These are phyloP conservation scores for Teunomyces gatunensis DNA, from an alignment of 805 yeast genomes.

Conservation along the genomic window DNA sequence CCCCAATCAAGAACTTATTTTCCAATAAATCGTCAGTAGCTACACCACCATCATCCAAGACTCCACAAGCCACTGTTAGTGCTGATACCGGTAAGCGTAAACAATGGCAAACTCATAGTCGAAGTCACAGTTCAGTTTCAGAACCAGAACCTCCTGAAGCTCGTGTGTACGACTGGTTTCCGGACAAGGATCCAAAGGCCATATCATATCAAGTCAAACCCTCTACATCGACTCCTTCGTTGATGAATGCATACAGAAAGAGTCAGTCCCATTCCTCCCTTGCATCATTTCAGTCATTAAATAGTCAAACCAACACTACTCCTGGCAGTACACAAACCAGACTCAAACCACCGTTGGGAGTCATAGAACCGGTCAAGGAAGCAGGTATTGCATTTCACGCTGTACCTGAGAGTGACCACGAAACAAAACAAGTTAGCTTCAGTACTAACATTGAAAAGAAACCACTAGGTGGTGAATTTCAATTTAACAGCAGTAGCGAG, in stretches of 20 bases:
- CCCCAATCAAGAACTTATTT: slow-evolving; percentile 26
- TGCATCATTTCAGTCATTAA: slow-evolving; percentile 5
- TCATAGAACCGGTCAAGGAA: slow-evolving; percentile 1
- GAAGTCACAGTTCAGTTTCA: slow-evolving; percentile 8
- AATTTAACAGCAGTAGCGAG: background rate
- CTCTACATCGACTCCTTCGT: slow-evolving; percentile 3
- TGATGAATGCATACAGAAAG: background rate
- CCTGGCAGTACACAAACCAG: slow-evolving; percentile 1
- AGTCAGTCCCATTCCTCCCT: slow-evolving; percentile 7
- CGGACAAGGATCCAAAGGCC: background rate
- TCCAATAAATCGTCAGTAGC: slow-evolving; percentile 11
- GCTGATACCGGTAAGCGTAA: background rate
- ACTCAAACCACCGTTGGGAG: slow-evolving; percentile 5
- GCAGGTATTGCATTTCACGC: slow-evolving; percentile 4
- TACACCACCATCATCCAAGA: slow-evolving; percentile 7
- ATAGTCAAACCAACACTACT: background rate
- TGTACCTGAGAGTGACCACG: slow-evolving; percentile 7
- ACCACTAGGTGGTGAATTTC: background rate
- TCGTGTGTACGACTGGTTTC: background rate
- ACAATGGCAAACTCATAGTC: slow-evolving; percentile 7
- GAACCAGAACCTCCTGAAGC: slow-evolving; percentile 1
- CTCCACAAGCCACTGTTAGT: slow-evolving; percentile 4
- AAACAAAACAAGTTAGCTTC: slow-evolving; percentile 12
- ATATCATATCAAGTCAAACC: background rate
- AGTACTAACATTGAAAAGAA: background rate